Percentiles rank a stretch among this genome's conserved stretches.
Conservation (phyloP, 805 yeast species). For the Candida oleophila region DNA sequence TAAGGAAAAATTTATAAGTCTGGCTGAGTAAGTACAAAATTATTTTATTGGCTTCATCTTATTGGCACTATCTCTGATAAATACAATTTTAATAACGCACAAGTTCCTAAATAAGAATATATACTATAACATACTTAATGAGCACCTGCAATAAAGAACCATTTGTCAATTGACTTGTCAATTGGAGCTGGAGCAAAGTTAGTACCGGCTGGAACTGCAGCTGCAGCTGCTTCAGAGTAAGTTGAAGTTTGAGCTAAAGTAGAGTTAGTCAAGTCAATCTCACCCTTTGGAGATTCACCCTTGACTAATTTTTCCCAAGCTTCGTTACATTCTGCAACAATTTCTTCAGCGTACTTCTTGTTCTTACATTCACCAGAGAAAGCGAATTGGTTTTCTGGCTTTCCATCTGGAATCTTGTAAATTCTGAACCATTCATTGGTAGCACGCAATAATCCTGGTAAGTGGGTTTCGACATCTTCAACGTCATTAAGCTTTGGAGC, state of each 20-base stretch:
- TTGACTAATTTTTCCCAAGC: constrained; percentile 65
- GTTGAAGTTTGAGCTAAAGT: constrained; percentile 60
- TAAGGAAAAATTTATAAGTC: not conserved
- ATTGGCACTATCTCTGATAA: not conserved
- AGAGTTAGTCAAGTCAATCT: constrained; percentile 72
- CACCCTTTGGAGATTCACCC: constrained; percentile 35
- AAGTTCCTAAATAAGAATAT: not conserved
- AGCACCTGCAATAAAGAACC: constrained; percentile 96
- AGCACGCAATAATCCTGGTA: constrained; percentile 71
- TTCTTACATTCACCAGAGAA: constrained; percentile 66
- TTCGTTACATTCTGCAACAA: constrained; percentile 61
- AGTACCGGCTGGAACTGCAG: constrained; percentile 66
- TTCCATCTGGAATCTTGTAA: constrained; percentile 82
- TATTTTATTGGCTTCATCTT: not conserved
- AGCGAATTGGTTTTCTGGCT: constrained; percentile 72
- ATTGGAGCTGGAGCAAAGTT: constrained; percentile 86
- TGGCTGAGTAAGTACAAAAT: not conserved
- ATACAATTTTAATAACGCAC: not conserved
- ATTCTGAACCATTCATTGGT: constrained; percentile 79
- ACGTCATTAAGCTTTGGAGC: constrained; percentile 60
- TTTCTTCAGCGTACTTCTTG: constrained; percentile 55
- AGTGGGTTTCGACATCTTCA: constrained; percentile 61
- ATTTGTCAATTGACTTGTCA: constrained; percentile 94
- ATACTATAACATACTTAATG: constrained; percentile 24
- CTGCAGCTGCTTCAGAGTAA: constrained; percentile 42